Evolutionary conservation across 2,329 filamentous ascomycete genomes (phyloP).

Genomic region (Alternaria brassicicola): DNA sequence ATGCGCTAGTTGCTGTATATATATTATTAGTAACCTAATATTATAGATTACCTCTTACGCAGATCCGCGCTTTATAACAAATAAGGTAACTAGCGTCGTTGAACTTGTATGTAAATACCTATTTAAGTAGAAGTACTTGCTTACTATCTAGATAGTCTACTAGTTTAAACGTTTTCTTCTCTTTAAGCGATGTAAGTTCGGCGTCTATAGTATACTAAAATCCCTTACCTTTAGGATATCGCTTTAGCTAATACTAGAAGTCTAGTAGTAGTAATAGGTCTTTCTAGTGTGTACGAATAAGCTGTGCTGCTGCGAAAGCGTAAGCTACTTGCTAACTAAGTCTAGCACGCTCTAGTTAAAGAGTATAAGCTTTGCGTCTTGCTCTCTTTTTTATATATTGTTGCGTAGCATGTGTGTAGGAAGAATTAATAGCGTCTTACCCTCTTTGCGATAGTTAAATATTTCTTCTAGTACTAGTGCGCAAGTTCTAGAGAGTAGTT

Average conservation of each 20-base stretch:
- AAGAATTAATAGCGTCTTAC: neutral
- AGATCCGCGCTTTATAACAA: constrained; percentile 16
- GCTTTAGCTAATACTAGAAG: too few species aligned
- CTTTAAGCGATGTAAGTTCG: too few species aligned
- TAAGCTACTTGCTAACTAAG: neutral
- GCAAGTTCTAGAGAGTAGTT: neutral
- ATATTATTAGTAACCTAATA: constrained; percentile 1
- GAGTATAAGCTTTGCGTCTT: neutral
- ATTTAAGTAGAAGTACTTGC: neutral
- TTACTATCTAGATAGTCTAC: neutral
- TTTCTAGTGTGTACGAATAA: too few species aligned
- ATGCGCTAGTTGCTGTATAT: constrained; percentile 12
- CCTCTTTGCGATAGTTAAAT: neutral
- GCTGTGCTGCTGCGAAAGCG: too few species aligned
- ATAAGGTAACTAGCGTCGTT: constrained; percentile 1
- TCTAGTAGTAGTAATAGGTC: too few species aligned
- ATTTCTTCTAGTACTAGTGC: neutral
- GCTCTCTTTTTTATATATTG: neutral
- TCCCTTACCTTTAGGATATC: too few species aligned
- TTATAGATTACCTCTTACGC: constrained; percentile 18
- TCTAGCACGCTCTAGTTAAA: neutral
- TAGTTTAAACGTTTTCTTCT: too few species aligned
- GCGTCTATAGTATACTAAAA: too few species aligned
- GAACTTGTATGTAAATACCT: neutral
- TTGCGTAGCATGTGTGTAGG: neutral